phyloP scores from a whole-genome alignment of 345 rosid genomes.

The Eutrema japonicum region DNA sequence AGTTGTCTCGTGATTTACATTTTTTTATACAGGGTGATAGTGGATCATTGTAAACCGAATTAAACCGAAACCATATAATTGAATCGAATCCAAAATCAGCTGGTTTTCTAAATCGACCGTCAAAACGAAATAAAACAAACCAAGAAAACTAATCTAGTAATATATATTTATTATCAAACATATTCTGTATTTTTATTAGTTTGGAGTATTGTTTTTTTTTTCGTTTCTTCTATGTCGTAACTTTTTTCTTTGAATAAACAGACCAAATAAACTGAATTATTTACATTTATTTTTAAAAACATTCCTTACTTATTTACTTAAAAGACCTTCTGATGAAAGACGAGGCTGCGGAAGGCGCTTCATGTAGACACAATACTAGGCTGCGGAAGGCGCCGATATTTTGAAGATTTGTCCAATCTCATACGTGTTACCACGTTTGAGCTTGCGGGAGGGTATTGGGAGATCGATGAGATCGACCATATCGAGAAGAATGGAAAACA shows the following conservation, averaged over 20 bases:
- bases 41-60: conserved; percentile 4
- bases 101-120: neutral
- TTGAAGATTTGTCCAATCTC: too few species aligned
- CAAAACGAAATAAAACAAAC: neutral
- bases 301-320: neutral
- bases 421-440: too few species aligned
- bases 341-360: too few species aligned
- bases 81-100: neutral
- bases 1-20: neutral
- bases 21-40: neutral
- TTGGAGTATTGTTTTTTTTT: neutral
- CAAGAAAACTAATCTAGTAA: neutral
- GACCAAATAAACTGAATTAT: too few species aligned
- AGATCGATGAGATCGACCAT: too few species aligned
- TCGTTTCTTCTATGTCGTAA: neutral
- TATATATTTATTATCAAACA: neutral
- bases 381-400: too few species aligned
- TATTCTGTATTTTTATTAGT: neutral
- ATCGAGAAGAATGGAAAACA: too few species aligned
- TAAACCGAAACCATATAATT: conserved; percentile 7
- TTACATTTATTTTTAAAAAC: too few species aligned
- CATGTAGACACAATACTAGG: too few species aligned
- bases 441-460: too few species aligned
- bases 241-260: too few species aligned
- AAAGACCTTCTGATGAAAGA: neutral